Conservation (phyloP, 306 rosid species). For the Malus fusca region DNA sequence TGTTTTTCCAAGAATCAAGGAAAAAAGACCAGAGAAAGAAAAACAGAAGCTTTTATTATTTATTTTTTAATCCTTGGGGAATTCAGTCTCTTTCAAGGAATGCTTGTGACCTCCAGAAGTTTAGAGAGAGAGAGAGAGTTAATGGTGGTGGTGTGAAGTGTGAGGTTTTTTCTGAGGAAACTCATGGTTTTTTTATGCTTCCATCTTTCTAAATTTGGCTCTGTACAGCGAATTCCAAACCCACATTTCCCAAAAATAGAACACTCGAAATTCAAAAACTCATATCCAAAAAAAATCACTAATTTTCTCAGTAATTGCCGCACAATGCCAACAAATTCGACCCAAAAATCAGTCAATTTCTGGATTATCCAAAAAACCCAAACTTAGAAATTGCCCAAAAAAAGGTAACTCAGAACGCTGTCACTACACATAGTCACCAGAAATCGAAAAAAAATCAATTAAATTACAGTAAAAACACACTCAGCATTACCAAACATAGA, state of each 20-base stretch:
- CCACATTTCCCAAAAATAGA: conserved; percentile 27
- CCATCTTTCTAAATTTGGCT: conserved; percentile 27
- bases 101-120: conserved; percentile 25
- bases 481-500: background rate
- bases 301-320: background rate
- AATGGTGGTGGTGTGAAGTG: conserved; percentile 16
- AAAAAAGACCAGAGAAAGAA: background rate
- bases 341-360: conserved; percentile 1
- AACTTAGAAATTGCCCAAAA: background rate
- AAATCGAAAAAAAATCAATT: background rate
- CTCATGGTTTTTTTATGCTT: conserved; percentile 9
- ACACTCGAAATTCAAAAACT: background rate
- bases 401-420: background rate
- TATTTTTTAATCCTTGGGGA: conserved; percentile 21
- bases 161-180: conserved; percentile 24
- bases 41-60: background rate
- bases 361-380: background rate
- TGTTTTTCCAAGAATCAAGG: background rate
- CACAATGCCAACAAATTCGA: conserved; percentile 9
- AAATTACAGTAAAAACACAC: background rate
- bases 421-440: background rate
- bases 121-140: conserved; percentile 10
- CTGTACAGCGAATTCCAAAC: conserved; percentile 11
- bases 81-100: conserved; percentile 34
- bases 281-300: background rate